phyloP scores from a whole-genome alignment of 2,329 filamentous ascomycete species.

The Xylaria sp. region DNA sequence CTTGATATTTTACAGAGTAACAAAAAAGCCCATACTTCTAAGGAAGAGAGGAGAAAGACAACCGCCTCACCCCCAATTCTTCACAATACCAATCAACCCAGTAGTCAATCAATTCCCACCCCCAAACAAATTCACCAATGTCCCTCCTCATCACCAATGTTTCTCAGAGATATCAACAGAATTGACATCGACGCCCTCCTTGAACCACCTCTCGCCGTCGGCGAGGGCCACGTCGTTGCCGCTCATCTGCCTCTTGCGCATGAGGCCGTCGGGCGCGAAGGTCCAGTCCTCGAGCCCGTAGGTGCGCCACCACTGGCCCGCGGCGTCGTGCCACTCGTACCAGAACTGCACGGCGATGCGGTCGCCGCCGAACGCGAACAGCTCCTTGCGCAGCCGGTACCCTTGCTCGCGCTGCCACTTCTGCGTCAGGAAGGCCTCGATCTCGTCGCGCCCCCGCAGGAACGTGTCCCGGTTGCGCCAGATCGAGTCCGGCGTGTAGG shows the following conservation, averaged over 20 bases:
- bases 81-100: no score
- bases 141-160: constrained; percentile 74
- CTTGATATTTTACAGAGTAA: no score
- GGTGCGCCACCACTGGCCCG: constrained; percentile 84
- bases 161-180: constrained; percentile 71
- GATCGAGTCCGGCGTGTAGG: constrained; percentile 79
- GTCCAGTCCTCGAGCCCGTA: constrained; percentile 88
- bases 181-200: constrained; percentile 75
- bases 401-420: constrained; percentile 80
- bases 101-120: no score
- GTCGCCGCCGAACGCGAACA: constrained; percentile 80
- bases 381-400: constrained; percentile 82
- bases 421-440: constrained; percentile 72
- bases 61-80: no score
- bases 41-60: background rate
- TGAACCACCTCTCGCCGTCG: constrained; percentile 74
- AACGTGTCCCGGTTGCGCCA: constrained; percentile 84
- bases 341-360: constrained; percentile 86
- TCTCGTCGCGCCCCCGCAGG: constrained; percentile 72
- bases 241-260: constrained; percentile 81
- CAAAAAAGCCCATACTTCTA: background rate
- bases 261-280: constrained; percentile 74
- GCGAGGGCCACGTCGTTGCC: constrained; percentile 74
- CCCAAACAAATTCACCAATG: no score
- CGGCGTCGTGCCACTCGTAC: constrained; percentile 80